A percentile compares a stretch with the other conserved stretches of the same genome.
phyloP scores from a whole-genome alignment of 2,329 filamentous ascomycete species.

The Xylariaceae sp. region DNA sequence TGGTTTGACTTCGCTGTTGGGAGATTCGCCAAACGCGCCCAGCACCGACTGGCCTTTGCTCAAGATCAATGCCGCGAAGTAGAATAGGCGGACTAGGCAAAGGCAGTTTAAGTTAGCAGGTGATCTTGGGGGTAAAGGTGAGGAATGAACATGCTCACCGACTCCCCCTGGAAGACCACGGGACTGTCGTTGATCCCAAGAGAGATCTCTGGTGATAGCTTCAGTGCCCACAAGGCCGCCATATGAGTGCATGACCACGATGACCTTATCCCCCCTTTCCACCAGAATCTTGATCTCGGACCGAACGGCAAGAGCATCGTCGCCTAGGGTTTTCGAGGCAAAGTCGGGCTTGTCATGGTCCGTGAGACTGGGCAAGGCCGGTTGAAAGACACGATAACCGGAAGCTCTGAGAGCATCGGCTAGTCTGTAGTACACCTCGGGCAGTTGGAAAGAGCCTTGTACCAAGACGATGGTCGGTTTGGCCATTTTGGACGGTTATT shows the following conservation, averaged over 20 bases:
- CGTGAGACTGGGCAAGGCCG: slow-evolving; percentile 8
- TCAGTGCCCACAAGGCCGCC: slow-evolving; percentile 8
- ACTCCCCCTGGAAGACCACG: slow-evolving; percentile 5
- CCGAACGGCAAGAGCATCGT: slow-evolving; percentile 7
- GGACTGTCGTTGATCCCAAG: slow-evolving; percentile 2
- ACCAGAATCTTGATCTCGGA: slow-evolving; percentile 4
- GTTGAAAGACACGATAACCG: slow-evolving; percentile 7
- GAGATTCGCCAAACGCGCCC: slow-evolving; percentile 3
- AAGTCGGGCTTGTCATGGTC: slow-evolving; percentile 9
- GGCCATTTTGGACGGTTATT: no score
- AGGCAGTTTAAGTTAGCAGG: not conserved
- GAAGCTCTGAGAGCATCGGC: slow-evolving; percentile 3
- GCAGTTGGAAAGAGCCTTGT: slow-evolving; percentile 13
- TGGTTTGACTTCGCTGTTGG: slow-evolving; percentile 4
- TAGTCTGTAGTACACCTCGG: slow-evolving; percentile 11
- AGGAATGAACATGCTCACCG: not conserved
- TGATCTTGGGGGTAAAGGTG: not conserved
- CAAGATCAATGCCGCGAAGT: slow-evolving; percentile 7
- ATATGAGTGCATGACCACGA: slow-evolving; percentile 9
- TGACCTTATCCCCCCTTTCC: slow-evolving; percentile 3
- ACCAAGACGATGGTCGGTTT: slow-evolving; percentile 9
- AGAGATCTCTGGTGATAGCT: slow-evolving; percentile 5
- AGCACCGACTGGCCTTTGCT: slow-evolving; percentile 6
- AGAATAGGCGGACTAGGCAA: slow-evolving; percentile 5
- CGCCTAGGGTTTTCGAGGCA: slow-evolving; percentile 4